These are phyloP conservation scores for Mycena floridula DNA, from an alignment of 768 basidiomycete species.

Conservation along the genomic window DNA sequence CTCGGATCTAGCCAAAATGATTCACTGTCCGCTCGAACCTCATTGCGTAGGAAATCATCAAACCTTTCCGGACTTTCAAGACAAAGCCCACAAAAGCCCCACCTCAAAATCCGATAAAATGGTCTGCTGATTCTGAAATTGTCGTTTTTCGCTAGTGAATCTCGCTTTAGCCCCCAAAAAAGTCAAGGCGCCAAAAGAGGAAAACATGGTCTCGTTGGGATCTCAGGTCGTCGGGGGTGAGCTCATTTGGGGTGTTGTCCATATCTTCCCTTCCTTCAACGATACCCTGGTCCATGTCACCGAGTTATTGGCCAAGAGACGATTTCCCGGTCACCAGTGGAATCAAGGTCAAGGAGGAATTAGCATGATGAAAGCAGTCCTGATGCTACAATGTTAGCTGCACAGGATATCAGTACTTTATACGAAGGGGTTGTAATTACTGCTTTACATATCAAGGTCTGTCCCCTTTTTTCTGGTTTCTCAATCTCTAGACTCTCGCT, in stretches of 20 bases:
- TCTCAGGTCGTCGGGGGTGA: conserved; percentile 96
- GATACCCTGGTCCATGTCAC: conserved; percentile 99
- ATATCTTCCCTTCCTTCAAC: conserved; percentile 99
- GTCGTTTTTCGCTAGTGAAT: no score
- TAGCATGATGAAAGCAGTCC: conserved; percentile 99
- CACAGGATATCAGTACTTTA: conserved; percentile 91
- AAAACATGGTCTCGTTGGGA: conserved; percentile 84
- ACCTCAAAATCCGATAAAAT: no score
- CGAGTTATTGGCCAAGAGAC: conserved; percentile 96
- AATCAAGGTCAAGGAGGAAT: conserved; percentile 99
- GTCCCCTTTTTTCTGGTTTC: no score
- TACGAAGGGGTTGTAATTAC: conserved; percentile 99
- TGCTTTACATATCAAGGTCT: conserved; percentile 97
- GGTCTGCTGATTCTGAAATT: no score
- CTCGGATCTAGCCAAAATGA: no score
- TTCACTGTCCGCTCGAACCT: no score
- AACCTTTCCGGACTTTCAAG: no score
- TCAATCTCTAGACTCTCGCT: no score
- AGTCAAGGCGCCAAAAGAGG: conserved; percentile 71
- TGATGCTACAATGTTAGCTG: conserved; percentile 96
- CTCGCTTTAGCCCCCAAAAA: conserved; percentile 75
- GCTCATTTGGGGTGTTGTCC: conserved; percentile 95
- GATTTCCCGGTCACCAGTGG: conserved; percentile 98
- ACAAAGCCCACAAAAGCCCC: no score
- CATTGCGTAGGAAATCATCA: no score